Conservation (phyloP, 2,329 filamentous ascomycete genomes). For the Dendryphion nanum region DNA sequence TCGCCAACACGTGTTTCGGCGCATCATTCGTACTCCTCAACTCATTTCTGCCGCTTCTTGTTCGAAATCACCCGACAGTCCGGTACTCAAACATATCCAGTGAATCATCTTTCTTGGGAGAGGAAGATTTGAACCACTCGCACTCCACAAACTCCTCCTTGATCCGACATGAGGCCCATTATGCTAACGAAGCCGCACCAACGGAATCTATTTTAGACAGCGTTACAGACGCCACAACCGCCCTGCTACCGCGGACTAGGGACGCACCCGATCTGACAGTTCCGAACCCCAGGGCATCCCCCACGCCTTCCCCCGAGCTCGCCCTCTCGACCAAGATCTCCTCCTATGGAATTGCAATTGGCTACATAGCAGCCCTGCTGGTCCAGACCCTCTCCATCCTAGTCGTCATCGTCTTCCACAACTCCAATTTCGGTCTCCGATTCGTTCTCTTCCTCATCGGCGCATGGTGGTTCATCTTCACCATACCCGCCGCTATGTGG, state of each 20-base stretch:
- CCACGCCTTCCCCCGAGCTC: slow-evolving; percentile 63
- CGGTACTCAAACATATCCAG: slow-evolving; percentile 25
- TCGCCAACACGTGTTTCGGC: slow-evolving; percentile 92
- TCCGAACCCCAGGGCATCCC: slow-evolving; percentile 25
- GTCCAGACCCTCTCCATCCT: slow-evolving; percentile 80
- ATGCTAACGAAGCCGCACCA: slow-evolving; percentile 23
- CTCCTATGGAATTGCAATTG: slow-evolving; percentile 87
- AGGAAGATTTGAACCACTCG: slow-evolving; percentile 21
- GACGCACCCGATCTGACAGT: slow-evolving; percentile 28
- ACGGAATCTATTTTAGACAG: slow-evolving; percentile 25
- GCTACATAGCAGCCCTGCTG: slow-evolving; percentile 82
- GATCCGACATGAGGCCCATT: slow-evolving; percentile 22
- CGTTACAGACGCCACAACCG: slow-evolving; percentile 34
- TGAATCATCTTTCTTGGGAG: slow-evolving; percentile 24
- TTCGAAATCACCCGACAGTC: slow-evolving; percentile 74
- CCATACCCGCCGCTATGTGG: slow-evolving; percentile 83
- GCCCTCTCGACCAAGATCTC: slow-evolving; percentile 87
- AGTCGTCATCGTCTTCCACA: slow-evolving; percentile 61
- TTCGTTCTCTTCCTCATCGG: slow-evolving; percentile 86
- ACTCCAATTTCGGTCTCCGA: slow-evolving; percentile 80
- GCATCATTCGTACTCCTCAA: slow-evolving; percentile 94
- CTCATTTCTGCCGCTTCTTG: slow-evolving; percentile 87
- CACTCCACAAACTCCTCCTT: slow-evolving; percentile 18
- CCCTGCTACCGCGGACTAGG: slow-evolving; percentile 32
- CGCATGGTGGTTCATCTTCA: slow-evolving; percentile 90